Evolutionary conservation across 768 basidiomycete genomes (phyloP).

Genomic region (Kwoniella sp.): DNA sequence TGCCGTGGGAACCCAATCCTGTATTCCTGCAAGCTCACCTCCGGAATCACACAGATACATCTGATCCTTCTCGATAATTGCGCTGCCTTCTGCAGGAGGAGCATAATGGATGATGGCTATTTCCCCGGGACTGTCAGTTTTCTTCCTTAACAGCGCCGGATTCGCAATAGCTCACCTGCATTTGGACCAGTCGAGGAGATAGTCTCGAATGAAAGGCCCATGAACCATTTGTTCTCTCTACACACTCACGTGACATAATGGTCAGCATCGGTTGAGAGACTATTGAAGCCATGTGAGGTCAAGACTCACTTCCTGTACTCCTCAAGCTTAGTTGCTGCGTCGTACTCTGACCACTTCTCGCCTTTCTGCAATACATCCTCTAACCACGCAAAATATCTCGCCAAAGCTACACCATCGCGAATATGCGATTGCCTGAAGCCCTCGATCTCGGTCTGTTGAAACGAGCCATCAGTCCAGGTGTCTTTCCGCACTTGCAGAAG

Average conservation of each 20-base stretch:
- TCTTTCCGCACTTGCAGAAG: background rate
- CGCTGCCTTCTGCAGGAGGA: slow-evolving; percentile 73
- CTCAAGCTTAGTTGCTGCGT: slow-evolving; percentile 77
- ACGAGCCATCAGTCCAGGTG: background rate
- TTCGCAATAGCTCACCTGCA: slow-evolving; percentile 76
- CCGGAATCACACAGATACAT: slow-evolving; percentile 86
- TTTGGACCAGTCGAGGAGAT: slow-evolving; percentile 93
- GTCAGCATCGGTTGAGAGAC: too few relatives aligned
- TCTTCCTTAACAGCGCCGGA: too few relatives aligned
- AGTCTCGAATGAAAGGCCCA: slow-evolving; percentile 84
- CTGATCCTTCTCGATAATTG: slow-evolving; percentile 65
- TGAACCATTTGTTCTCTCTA: slow-evolving; percentile 77
- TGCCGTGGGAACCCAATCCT: background rate
- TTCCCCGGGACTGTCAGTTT: too few relatives aligned
- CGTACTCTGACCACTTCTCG: slow-evolving; percentile 69
- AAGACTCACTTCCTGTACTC: slow-evolving; percentile 72
- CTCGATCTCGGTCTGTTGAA: slow-evolving; percentile 67
- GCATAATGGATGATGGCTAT: slow-evolving; percentile 90
- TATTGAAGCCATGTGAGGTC: too few relatives aligned
- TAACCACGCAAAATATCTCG: slow-evolving; percentile 90
- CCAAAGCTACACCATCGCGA: slow-evolving; percentile 82
- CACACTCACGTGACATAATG: background rate
- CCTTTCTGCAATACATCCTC: slow-evolving; percentile 75
- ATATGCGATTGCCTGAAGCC: slow-evolving; percentile 88
- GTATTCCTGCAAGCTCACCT: slow-evolving; percentile 58